Conservation (phyloP, 306 rosid genomes). For the Pyrus communis region DNA sequence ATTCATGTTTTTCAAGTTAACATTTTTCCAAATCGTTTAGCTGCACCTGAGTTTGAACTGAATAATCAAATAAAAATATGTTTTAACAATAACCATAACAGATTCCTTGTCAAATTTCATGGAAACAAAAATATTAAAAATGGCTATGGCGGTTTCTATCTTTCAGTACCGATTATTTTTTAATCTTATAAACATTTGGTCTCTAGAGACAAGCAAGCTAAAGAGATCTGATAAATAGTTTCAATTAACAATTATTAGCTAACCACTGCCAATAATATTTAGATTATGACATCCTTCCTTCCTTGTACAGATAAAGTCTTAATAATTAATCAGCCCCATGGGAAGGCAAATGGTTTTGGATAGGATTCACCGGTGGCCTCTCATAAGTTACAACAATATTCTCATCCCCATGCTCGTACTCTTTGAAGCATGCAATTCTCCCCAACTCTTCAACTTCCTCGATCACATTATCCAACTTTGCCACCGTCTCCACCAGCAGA, state of each 20-base stretch:
- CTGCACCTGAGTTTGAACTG: neutral
- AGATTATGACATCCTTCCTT: neutral
- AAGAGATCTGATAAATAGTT: neutral
- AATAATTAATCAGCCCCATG: conserved; percentile 43
- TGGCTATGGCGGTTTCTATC: neutral
- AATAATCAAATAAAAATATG: neutral
- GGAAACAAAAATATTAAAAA: neutral
- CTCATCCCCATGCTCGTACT: conserved; percentile 50
- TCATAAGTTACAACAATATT: conserved; percentile 47
- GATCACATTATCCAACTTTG: conserved; percentile 73
- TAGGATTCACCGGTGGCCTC: conserved; percentile 36
- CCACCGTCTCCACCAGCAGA: conserved; percentile 86
- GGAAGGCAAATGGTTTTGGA: conserved; percentile 40
- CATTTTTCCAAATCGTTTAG: neutral
- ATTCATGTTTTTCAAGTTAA: neutral
- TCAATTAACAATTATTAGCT: neutral
- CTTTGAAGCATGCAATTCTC: conserved; percentile 64
- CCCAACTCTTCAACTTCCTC: conserved; percentile 87
- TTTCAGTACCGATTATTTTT: neutral
- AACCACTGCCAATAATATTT: neutral
- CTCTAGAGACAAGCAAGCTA: neutral
- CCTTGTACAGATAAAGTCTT: neutral
- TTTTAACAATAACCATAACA: neutral
- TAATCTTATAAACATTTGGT: neutral
- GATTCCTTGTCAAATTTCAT: neutral